Conservation (phyloP, 2,329 filamentous ascomycete genomes). For the Pseudopithomyces maydicus region DNA sequence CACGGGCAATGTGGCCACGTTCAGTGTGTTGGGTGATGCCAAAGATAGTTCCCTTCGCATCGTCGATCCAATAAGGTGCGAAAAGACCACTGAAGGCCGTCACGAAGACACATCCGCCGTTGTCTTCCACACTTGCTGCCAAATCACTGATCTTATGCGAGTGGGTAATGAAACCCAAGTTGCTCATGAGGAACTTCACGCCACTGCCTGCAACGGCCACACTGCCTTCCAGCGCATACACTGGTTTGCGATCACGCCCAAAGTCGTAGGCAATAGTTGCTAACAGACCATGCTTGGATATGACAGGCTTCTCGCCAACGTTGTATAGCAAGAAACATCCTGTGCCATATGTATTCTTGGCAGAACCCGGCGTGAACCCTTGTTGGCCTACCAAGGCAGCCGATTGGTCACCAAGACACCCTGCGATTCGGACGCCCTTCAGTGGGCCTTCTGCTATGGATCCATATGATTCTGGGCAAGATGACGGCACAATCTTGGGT, state of each 20-base stretch:
- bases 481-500: constrained; percentile 83
- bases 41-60: constrained; percentile 83
- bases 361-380: constrained; percentile 79
- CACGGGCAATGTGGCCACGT: constrained; percentile 83
- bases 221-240: constrained; percentile 83
- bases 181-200: constrained; percentile 71
- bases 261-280: constrained; percentile 90
- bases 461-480: constrained; percentile 75
- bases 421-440: constrained; percentile 74
- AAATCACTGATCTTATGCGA: constrained; percentile 68
- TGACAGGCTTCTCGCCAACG: constrained; percentile 81
- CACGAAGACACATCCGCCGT: constrained; percentile 82
- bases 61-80: constrained; percentile 93
- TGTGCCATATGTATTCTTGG: constrained; percentile 91
- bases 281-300: constrained; percentile 80
- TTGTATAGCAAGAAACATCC: constrained; percentile 91
- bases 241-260: constrained; percentile 66
- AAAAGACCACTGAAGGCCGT: constrained; percentile 91
- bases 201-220: constrained; percentile 82
- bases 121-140: constrained; percentile 70
- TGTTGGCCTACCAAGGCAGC: constrained; percentile 85
- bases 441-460: constrained; percentile 67
- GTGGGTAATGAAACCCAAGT: constrained; percentile 66
- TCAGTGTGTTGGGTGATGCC: constrained; percentile 86
- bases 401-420: constrained; percentile 85